Base-by-base conservation (phyloP, 805 yeast species). In the Candida parachauliodes region DNA sequence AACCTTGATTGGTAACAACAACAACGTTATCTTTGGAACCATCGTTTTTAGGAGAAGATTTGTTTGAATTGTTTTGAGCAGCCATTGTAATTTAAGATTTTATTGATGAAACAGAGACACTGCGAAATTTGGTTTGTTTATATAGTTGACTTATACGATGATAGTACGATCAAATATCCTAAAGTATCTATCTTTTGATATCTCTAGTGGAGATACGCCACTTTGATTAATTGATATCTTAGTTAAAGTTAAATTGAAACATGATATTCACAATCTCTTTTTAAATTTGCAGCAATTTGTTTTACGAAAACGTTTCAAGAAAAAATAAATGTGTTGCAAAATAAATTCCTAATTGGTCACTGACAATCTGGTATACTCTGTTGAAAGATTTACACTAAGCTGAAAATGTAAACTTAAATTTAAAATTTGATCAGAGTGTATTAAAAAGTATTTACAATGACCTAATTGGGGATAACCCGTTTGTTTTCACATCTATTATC, bases 61-160 rank as follows among this genome's bases (percentile, higher is more conserved):
- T 28, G 34, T 36, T 36, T 15, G 19, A 18, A 12, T 26, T 20
- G 9, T 29, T 23, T 36, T 36, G 39, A 36, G 39, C 39, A 36
- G 39, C 34, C 39, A 36, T 36, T 36, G 14, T 14, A 12, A 21
- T 11, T 29, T 27, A 27, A 11, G 8, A 28, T 28, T 29, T 29
- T 22, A 10, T 34, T 34, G 18, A 16, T 33, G 19, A 28, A 9
- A 20, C 21, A 22, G 22, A 28, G 10, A 22, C 28, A 28, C 21
- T 5, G 27, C 14, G 9, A 24, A 10, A 12, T 27, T 15, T 14
- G 18, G 15, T 5, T 10, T 5, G 8, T 16, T 27, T 27, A 27
- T 27, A 27, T 27, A 27, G 10, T 11, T 16, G 15, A 7, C 7
- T 27, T 18, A n/a, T 10, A 5, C n/a, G 32, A 16, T 26, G 10